Percentiles rank a stretch among this genome's conserved stretches.
Conservation (phyloP, 139 green algal species). For the Pseudopediastrum boryanum region DNA sequence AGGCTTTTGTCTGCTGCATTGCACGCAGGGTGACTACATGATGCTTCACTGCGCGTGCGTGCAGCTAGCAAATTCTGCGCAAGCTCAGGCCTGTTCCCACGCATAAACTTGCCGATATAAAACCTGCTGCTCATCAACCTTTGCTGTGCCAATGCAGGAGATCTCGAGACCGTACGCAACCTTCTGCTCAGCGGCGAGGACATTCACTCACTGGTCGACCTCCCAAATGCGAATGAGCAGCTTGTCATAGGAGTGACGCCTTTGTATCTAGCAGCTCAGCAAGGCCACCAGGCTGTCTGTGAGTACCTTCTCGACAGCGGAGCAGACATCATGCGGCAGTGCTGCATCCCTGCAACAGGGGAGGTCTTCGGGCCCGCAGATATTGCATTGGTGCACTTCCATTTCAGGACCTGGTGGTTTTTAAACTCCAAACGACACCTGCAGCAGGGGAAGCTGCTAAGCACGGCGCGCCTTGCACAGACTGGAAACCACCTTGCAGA, state of each 20-base stretch:
- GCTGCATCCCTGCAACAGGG: slow-evolving; percentile 12
- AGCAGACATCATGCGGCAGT: slow-evolving; percentile 14
- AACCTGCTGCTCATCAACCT: too few relatives aligned
- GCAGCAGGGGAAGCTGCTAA: too few relatives aligned
- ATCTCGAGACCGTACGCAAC: background rate
- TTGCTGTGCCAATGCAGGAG: background rate
- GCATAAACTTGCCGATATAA: too few relatives aligned
- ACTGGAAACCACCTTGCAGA: too few relatives aligned
- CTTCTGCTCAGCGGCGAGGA: slow-evolving; percentile 2
- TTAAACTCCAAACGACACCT: too few relatives aligned
- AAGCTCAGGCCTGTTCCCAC: too few relatives aligned
- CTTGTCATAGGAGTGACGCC: slow-evolving; percentile 20
- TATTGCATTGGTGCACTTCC: slow-evolving; percentile 35
- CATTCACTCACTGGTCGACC: slow-evolving; percentile 19
- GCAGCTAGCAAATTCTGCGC: too few relatives aligned
- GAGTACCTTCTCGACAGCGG: background rate
- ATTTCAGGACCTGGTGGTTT: slow-evolving; percentile 25
- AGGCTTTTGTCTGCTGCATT: too few relatives aligned
- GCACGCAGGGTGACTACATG: too few relatives aligned
- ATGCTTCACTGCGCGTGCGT: too few relatives aligned
- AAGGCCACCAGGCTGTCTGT: slow-evolving; percentile 14
- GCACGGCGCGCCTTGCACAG: too few relatives aligned
- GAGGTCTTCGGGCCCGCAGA: slow-evolving; percentile 30
- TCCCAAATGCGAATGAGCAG: slow-evolving; percentile 17
- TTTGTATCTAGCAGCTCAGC: slow-evolving; percentile 24